Percentiles rank a stretch among this genome's conserved stretches.
phyloP scores from a whole-genome alignment of 495 filamentous ascomycete genomes.

The Lindgomyces ingoldianus region DNA sequence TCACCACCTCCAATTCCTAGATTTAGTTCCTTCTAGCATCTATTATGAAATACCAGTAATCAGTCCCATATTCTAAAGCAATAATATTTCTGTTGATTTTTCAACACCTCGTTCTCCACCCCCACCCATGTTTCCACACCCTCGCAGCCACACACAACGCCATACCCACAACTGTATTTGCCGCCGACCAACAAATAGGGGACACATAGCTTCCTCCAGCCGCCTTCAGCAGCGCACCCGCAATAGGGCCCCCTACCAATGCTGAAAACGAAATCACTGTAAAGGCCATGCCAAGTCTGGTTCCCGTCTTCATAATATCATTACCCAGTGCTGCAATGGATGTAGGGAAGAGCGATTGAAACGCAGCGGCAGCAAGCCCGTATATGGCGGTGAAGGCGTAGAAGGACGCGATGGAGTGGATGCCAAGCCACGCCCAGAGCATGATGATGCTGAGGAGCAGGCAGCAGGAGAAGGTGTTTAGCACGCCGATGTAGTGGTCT shows the following conservation, averaged over 20 bases:
- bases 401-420: slow-evolving; percentile 33
- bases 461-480: slow-evolving; percentile 62
- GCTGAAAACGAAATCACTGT: slow-evolving; percentile 69
- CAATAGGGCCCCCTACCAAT: slow-evolving; percentile 72
- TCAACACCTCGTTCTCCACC: slow-evolving; percentile 13
- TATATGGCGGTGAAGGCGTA: slow-evolving; percentile 66
- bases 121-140: slow-evolving; percentile 18
- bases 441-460: slow-evolving; percentile 45
- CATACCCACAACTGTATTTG: slow-evolving; percentile 4
- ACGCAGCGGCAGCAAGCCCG: slow-evolving; percentile 61
- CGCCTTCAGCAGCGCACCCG: slow-evolving; percentile 57
- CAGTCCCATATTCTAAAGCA: background rate
- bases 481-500: slow-evolving; percentile 60
- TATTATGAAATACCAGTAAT: too few relatives aligned
- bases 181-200: slow-evolving; percentile 17
- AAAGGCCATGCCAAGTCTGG: slow-evolving; percentile 81
- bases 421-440: slow-evolving; percentile 46
- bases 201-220: slow-evolving; percentile 9
- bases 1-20: too few relatives aligned
- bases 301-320: slow-evolving; percentile 69
- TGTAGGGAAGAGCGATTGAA: slow-evolving; percentile 67
- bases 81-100: background rate
- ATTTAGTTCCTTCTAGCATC: too few relatives aligned
- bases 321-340: slow-evolving; percentile 61
- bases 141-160: slow-evolving; percentile 9